These are phyloP conservation scores for Talaromyces sp. DNA, from an alignment of 2,329 filamentous ascomycete genomes.

Conservation along the genomic window DNA sequence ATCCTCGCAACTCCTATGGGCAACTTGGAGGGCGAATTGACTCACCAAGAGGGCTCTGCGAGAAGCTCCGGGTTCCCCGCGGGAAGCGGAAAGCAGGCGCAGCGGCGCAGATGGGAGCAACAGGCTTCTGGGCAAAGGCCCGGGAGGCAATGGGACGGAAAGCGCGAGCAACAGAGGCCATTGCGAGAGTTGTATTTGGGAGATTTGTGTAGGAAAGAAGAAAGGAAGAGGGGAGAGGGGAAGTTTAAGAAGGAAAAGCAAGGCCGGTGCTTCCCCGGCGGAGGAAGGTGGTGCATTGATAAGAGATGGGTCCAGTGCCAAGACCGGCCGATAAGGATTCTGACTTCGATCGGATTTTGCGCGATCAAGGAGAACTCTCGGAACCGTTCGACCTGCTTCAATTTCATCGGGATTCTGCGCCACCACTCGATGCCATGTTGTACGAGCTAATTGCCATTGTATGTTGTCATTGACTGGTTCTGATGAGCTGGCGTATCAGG, in stretches of 20 bases:
- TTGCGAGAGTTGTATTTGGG: conserved; percentile 21
- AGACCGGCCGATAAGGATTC: conserved; percentile 33
- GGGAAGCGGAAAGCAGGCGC: conserved; percentile 43
- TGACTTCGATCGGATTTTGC: conserved; percentile 30
- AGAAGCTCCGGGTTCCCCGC: conserved; percentile 48
- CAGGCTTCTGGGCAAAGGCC: conserved; percentile 41
- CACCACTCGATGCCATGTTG: conserved; percentile 65
- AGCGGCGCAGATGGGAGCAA: conserved; percentile 33
- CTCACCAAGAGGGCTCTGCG: conserved; percentile 45
- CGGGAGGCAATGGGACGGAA: conserved; percentile 42
- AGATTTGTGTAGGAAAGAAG: conserved; percentile 14
- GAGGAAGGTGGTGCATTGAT: conserved; percentile 15
- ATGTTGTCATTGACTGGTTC: conserved; percentile 40
- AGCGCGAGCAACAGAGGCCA: conserved; percentile 41
- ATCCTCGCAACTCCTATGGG: not conserved
- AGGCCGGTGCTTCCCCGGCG: conserved; percentile 30
- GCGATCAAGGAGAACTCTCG: conserved; percentile 18
- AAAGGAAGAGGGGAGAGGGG: conserved; percentile 20
- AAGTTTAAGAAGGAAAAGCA: conserved; percentile 33
- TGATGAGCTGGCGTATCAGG: not conserved
- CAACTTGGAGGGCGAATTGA: conserved; percentile 9
- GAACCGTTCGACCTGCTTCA: conserved; percentile 11
- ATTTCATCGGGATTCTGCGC: conserved; percentile 21
- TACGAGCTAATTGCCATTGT: conserved; percentile 98
- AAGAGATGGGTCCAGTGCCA: conserved; percentile 29